Evolutionary conservation across 352 stramenopile genomes (phyloP).

Genomic region (Hyaloperonospora brassicae): DNA sequence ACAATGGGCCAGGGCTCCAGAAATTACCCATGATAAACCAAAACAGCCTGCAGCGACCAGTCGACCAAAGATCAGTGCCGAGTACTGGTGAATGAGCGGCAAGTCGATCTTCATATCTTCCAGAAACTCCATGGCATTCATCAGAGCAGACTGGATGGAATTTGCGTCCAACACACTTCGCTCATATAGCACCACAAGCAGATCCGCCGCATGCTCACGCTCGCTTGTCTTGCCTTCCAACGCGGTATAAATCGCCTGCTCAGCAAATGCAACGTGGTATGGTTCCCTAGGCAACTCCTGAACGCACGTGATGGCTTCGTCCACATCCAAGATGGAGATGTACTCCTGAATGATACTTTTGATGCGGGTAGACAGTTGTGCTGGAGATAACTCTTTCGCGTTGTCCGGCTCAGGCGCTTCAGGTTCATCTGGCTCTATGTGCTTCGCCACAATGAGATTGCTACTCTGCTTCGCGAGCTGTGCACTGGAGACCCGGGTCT

Average conservation of each 20-base stretch:
- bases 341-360: conserved; percentile 86
- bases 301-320: conserved; percentile 67
- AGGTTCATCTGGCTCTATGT: conserved; percentile 29
- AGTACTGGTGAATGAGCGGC: conserved; percentile 75
- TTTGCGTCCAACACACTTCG: conserved; percentile 51
- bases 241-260: conserved; percentile 59
- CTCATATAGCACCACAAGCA: conserved; percentile 75
- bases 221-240: conserved; percentile 70
- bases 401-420: conserved; percentile 16
- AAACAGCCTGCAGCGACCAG: conserved; percentile 77
- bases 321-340: conserved; percentile 64
- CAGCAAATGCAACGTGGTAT: conserved; percentile 54
- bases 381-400: conserved; percentile 20
- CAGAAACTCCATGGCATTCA: conserved; percentile 72
- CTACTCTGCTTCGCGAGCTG: conserved; percentile 77
- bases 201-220: conserved; percentile 56
- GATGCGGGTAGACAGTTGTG: conserved; percentile 61
- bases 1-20: conserved; percentile 39
- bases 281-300: conserved; percentile 49
- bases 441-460: conserved; percentile 60
- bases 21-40: conserved; percentile 75
- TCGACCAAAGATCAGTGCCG: conserved; percentile 57
- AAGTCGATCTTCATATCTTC: conserved; percentile 85
- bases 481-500: conserved; percentile 67
- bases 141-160: conserved; percentile 59